Conservation (phyloP, 768 basidiomycete species). For the Nidularia pulvinata region DNA sequence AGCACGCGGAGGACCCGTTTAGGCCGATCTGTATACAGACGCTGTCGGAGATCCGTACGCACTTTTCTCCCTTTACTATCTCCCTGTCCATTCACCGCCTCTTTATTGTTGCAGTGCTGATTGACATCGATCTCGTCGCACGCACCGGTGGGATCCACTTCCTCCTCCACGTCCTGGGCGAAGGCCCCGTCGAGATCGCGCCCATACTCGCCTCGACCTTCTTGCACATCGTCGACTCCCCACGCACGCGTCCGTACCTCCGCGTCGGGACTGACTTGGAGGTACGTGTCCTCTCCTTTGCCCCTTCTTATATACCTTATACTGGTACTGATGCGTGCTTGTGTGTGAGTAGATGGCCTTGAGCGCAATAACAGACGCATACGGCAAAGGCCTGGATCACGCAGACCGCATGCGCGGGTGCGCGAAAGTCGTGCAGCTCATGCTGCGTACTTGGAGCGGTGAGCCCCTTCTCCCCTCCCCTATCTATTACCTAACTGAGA, state of each 20-base stretch:
- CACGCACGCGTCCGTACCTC: constrained; percentile 76
- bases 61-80: neutral
- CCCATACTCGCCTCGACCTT: constrained; percentile 81
- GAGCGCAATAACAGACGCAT: constrained; percentile 90
- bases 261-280: constrained; percentile 88
- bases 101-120: constrained; percentile 55
- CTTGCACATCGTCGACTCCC: constrained; percentile 83
- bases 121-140: constrained; percentile 83
- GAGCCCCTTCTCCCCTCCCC: constrained; percentile 16
- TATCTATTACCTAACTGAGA: neutral
- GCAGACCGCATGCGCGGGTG: constrained; percentile 79
- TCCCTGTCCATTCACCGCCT: neutral
- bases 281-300: constrained; percentile 42
- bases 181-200: constrained; percentile 83
- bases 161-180: constrained; percentile 84
- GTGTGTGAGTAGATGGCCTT: constrained; percentile 63
- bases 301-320: too few relatives aligned
- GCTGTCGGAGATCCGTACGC: constrained; percentile 86
- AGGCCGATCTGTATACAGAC: constrained; percentile 83
- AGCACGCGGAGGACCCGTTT: constrained; percentile 91
- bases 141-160: constrained; percentile 85
- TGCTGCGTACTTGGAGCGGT: constrained; percentile 96
- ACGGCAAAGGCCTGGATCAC: constrained; percentile 80
- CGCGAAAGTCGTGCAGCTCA: constrained; percentile 74
- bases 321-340: too few relatives aligned